These are phyloP conservation scores for Citrullus amarus DNA, from an alignment of 306 rosid species.

Conservation along the genomic window DNA sequence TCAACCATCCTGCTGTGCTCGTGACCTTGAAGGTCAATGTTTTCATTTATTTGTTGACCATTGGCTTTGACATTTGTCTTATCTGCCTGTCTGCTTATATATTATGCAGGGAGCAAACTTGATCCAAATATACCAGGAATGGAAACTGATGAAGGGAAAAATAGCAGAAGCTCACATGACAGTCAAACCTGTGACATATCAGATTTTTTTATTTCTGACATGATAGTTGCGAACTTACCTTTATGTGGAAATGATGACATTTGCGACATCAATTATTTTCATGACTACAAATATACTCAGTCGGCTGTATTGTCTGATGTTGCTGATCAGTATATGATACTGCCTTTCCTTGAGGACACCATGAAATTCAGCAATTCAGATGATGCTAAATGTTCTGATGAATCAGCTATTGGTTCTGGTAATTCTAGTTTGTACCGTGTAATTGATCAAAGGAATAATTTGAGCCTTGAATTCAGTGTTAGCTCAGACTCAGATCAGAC, in stretches of 20 bases:
- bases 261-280: constrained; percentile 31
- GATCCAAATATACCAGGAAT: constrained; percentile 33
- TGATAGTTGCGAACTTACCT: constrained; percentile 78
- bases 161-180: constrained; percentile 36
- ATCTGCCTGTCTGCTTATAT: background rate
- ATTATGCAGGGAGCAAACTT: constrained; percentile 27
- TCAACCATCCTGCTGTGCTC: background rate
- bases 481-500: constrained; percentile 47
- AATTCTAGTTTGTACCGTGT: constrained; percentile 52
- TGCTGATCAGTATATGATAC: constrained; percentile 59
- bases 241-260: constrained; percentile 38
- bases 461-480: constrained; percentile 46
- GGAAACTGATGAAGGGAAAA: constrained; percentile 41
- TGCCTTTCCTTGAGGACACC: constrained; percentile 77
- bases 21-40: background rate
- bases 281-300: constrained; percentile 44
- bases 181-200: constrained; percentile 70
- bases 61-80: background rate
- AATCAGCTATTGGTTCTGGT: constrained; percentile 35
- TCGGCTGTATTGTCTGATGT: constrained; percentile 42
- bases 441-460: constrained; percentile 59
- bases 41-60: background rate
- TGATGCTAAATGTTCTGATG: constrained; percentile 39
- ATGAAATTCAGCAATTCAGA: constrained; percentile 27
- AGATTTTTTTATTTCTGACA: constrained; percentile 87